phyloP scores from a whole-genome alignment of 2,329 filamentous ascomycete genomes.

The Golovinomyces cichoracearum region DNA sequence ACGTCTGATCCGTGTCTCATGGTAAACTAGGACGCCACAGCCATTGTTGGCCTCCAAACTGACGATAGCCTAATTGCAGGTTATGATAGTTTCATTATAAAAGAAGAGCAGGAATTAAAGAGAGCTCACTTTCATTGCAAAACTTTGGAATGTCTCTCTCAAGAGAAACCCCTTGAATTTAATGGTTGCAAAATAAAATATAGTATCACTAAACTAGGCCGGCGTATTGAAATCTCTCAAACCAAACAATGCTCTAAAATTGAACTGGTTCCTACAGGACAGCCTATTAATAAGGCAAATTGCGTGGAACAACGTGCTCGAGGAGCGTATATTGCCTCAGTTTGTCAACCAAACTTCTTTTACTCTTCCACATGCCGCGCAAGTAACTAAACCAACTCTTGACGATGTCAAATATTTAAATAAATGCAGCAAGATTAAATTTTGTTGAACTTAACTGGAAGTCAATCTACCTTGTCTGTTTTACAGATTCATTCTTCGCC shows the following conservation, averaged over 20 bases:
- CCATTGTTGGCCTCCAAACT: constrained; percentile 2
- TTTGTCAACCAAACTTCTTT: not conserved
- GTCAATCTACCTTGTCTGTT: not conserved
- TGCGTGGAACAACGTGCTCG: not conserved
- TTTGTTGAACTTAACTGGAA: not conserved
- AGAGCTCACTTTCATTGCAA: constrained; percentile 1
- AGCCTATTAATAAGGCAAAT: not conserved
- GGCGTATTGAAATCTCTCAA: not conserved
- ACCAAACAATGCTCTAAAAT: not conserved
- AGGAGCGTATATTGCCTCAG: not conserved
- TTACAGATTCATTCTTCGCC: not conserved
- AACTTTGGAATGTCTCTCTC: not conserved
- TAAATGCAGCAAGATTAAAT: not conserved
- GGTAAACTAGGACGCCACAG: not conserved
- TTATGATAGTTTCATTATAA: not conserved
- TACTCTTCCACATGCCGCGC: not conserved
- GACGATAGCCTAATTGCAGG: constrained; percentile 1
- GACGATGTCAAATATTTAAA: not conserved
- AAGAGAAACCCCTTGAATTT: not conserved
- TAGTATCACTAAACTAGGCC: not conserved
- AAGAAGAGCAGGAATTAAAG: not conserved
- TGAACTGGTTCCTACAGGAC: not conserved
- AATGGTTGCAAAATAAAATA: not conserved
- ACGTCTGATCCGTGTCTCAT: not conserved
- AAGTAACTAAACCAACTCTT: not conserved